These are phyloP conservation scores for Mortierella polycephala DNA, from an alignment of 371 early-diverging fungal genomes.

Conservation along the genomic window DNA sequence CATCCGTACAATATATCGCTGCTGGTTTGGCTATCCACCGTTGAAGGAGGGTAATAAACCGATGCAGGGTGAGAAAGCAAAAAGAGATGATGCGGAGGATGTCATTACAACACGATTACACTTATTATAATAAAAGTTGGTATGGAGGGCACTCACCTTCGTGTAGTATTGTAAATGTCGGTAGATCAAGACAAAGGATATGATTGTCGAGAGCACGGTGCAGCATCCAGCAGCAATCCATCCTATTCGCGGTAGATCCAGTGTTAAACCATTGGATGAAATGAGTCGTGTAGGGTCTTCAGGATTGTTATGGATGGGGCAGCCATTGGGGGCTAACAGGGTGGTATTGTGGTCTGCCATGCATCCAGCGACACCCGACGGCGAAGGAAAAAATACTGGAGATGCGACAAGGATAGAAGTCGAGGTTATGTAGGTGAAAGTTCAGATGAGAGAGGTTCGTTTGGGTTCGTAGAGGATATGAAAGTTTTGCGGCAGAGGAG, in stretches of 20 bases:
- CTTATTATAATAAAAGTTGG: not conserved
- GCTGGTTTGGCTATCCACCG: slow-evolving; percentile 56
- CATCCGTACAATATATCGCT: slow-evolving; percentile 73
- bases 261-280: slow-evolving; percentile 32
- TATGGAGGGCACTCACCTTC: slow-evolving; percentile 16
- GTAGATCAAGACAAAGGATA: slow-evolving; percentile 41
- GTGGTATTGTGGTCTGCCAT: slow-evolving; percentile 20
- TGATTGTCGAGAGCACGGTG: slow-evolving; percentile 16
- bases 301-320: slow-evolving; percentile 34
- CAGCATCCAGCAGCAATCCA: slow-evolving; percentile 42
- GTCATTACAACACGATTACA: not conserved
- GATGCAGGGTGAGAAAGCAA: not conserved
- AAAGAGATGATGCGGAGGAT: not conserved
- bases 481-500: too few relatives aligned
- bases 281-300: slow-evolving; percentile 44
- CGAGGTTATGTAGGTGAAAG: not conserved
- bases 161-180: slow-evolving; percentile 49
- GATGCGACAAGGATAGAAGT: not conserved
- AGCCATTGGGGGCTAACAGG: slow-evolving; percentile 29
- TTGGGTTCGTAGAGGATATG: too few relatives aligned
- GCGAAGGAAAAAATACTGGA: not conserved
- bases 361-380: slow-evolving; percentile 7
- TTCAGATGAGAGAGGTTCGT: too few relatives aligned
- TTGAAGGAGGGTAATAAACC: not conserved
- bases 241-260: slow-evolving; percentile 47